Evolutionary conservation across 257 asterid species (phyloP), one percentile per base, ranked within the genome.

Genomic region (Vinca minor): DNA sequence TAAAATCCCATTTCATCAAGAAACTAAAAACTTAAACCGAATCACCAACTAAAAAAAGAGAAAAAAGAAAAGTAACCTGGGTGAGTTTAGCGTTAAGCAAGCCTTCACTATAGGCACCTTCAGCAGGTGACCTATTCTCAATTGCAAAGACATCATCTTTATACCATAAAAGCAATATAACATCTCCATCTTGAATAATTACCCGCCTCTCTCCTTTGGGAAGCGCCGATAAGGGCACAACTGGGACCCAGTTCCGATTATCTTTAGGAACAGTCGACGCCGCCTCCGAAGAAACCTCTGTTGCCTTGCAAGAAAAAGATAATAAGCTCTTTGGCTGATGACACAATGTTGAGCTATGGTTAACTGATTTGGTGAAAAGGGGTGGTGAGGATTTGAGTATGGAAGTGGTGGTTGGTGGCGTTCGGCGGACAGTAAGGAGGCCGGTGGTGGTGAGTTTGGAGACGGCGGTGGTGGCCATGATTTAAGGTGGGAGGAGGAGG

Each of bases 151-250:
- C 79, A 1, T 64, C 82, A 69, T 86, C 80, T 65, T 91, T 91
- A 70, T 86, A 91, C 98, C 98, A 91, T 11, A 91, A 59, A 9
- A 91, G 83, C 74, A 91, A 61, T 26, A 91, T 87, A 17, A 88
- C 81, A 66, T 84, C 94, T 11, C 81, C 85, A 65, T 84, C 91
- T 63, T 86, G 94, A 38, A 84, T 76, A 26, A 91, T 88, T 71
- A 88, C 95, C 71, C 98, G 94, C 75, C 98, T 79, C 86, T 91
- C 98, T 46, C 98, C 98, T 75, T 83, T 91, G 4, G 95, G 98
- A 53, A 91, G 79, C 50, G 98, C 96, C 36, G 85, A 70, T 72
- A 87, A 69, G 8, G 97, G 97, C 70, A 90, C 97, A 68, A 87
- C 96, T 54, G 96, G 95, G 52, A 90, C 89, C 97, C 97, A 90